Evolutionary conservation across 257 asterid species (phyloP).

Genomic region (Echites panduratus): DNA sequence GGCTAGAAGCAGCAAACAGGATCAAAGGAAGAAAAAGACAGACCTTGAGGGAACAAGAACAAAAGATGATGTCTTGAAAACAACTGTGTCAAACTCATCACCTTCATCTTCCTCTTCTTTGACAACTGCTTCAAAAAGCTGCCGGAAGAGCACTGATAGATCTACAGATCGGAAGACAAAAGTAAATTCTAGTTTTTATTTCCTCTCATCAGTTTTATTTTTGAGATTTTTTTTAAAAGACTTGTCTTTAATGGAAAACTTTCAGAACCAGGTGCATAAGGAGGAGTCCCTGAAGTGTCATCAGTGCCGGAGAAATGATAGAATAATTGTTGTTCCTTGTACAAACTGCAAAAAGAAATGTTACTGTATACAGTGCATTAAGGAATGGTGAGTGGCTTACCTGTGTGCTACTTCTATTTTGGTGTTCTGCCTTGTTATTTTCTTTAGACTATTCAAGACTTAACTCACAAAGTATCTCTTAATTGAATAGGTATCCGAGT

Average conservation of each 20-base stretch:
- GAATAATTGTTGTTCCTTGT: constrained; percentile 67
- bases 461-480: constrained; percentile 2
- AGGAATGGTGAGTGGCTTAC: constrained; percentile 49
- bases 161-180: constrained; percentile 28
- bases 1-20: constrained; percentile 10
- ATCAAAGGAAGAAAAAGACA: constrained; percentile 15
- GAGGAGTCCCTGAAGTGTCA: constrained; percentile 46
- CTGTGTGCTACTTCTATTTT: constrained; percentile 6
- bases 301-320: constrained; percentile 58
- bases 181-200: constrained; percentile 29
- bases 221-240: not conserved
- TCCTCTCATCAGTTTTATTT: constrained; percentile 4
- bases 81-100: constrained; percentile 23
- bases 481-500: constrained; percentile 55
- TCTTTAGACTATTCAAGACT: not conserved
- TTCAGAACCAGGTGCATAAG: constrained; percentile 32
- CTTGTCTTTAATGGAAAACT: constrained; percentile 7
- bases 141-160: constrained; percentile 18
- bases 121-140: constrained; percentile 29
- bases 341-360: constrained; percentile 40
- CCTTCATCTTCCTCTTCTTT: constrained; percentile 37
- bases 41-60: constrained; percentile 16
- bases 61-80: constrained; percentile 23
- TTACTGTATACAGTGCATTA: constrained; percentile 69
- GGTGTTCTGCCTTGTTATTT: not conserved